Evolutionary conservation across 352 stramenopile genomes (phyloP).

Genomic region (Phytophthora constricta): DNA sequence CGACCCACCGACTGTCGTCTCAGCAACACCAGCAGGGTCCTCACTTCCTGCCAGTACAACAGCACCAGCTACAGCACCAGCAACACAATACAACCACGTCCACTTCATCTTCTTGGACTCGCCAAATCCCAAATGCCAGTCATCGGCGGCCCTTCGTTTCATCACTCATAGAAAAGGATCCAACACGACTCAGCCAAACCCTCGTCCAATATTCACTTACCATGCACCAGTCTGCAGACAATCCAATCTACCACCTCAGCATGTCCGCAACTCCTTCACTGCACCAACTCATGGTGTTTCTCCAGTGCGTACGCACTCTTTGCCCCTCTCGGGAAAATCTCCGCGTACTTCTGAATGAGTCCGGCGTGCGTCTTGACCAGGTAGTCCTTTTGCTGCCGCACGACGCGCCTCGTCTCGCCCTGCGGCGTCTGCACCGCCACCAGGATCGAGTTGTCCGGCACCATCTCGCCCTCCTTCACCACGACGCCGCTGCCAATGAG

Average conservation of each 20-base stretch:
- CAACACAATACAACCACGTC: constrained; percentile 9
- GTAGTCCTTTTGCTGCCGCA: constrained; percentile 73
- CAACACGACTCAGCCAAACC: too few relatives aligned
- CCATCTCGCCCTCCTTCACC: constrained; percentile 58
- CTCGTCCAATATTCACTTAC: background rate
- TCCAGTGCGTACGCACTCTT: constrained; percentile 80
- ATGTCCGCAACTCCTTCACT: constrained; percentile 15
- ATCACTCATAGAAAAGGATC: too few relatives aligned
- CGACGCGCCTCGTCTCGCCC: constrained; percentile 45
- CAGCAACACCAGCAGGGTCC: background rate
- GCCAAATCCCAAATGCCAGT: constrained; percentile 20
- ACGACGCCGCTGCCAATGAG: constrained; percentile 84
- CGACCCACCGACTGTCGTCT: background rate
- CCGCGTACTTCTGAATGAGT: constrained; percentile 76
- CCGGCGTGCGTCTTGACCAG: constrained; percentile 54
- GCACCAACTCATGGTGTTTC: constrained; percentile 77
- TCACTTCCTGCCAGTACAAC: constrained; percentile 6
- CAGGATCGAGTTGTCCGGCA: constrained; percentile 80
- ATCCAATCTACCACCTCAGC: background rate
- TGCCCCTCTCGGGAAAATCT: constrained; percentile 67
- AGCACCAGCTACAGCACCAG: background rate
- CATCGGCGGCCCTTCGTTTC: constrained; percentile 25
- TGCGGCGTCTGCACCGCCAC: constrained; percentile 56
- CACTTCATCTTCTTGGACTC: constrained; percentile 1
- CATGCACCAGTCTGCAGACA: too few relatives aligned